Evolutionary conservation across 192 early-diverging fungal species (phyloP).

Genomic region (Dispira parvispora): DNA sequence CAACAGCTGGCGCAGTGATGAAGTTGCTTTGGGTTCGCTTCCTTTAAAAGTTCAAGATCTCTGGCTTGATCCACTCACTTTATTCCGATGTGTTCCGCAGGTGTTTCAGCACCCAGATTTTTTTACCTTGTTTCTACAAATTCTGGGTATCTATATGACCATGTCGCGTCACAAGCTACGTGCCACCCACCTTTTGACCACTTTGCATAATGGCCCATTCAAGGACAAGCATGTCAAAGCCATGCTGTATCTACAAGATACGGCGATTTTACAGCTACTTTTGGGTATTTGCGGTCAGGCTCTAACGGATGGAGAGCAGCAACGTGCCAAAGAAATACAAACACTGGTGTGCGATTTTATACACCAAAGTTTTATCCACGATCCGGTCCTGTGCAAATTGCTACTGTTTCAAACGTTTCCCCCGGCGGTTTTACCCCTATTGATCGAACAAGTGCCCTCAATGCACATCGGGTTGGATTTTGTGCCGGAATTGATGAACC

Average conservation of each 20-base stretch:
- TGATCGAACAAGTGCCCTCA: conserved; percentile 43
- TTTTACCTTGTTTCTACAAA: conserved; percentile 21
- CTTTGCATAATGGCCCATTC: conserved; percentile 9
- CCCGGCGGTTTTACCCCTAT: conserved; percentile 26
- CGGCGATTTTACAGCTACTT: conserved; percentile 32
- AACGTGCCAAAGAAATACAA: background rate
- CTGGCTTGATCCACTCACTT: conserved; percentile 34
- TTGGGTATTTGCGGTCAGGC: conserved; percentile 22
- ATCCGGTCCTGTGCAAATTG: conserved; percentile 31
- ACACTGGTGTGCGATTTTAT: conserved; percentile 34
- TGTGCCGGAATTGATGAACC: conserved; percentile 31
- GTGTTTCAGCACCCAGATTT: conserved; percentile 34
- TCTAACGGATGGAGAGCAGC: background rate
- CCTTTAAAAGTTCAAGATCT: conserved; percentile 20
- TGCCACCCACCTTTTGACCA: conserved; percentile 17
- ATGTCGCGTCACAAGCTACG: conserved; percentile 27
- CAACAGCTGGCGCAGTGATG: conserved; percentile 17
- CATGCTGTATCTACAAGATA: conserved; percentile 36
- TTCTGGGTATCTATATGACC: conserved; percentile 17
- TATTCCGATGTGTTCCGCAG: conserved; percentile 33
- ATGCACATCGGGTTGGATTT: conserved; percentile 41
- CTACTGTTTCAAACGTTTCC: conserved; percentile 45
- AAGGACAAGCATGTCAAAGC: conserved; percentile 25
- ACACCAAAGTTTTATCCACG: conserved; percentile 40
- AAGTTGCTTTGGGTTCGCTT: background rate